Percentiles rank a stretch among this genome's conserved stretches.
Conservation (phyloP, 805 yeast species). For the Millerago galiae region DNA sequence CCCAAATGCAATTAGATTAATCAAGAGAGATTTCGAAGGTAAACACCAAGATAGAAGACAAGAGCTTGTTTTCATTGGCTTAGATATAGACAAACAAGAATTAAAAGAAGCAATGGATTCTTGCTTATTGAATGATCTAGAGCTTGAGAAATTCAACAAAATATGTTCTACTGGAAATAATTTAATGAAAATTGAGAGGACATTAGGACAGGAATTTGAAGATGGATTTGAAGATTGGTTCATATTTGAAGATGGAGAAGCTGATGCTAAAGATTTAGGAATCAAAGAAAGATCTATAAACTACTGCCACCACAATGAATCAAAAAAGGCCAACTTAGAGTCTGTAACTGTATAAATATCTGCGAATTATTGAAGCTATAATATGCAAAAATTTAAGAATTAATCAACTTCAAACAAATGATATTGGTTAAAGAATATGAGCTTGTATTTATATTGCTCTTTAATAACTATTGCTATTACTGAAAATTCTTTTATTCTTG, state of each 20-base stretch:
- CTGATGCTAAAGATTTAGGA: neutral
- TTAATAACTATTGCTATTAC: no score
- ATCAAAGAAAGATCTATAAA: neutral
- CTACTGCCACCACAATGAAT: neutral
- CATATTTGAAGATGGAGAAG: neutral
- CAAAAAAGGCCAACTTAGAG: neutral
- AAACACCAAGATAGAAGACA: neutral
- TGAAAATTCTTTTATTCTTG: no score
- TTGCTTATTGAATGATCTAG: neutral
- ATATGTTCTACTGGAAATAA: neutral
- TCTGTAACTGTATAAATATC: no score
- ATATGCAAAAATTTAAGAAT: no score
- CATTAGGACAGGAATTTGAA: neutral
- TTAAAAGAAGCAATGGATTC: neutral
- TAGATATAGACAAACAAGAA: neutral
- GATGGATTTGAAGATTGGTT: neutral
- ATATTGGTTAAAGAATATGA: no score
- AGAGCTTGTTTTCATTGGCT: neutral
- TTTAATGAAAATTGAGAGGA: neutral
- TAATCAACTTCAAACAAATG: no score
- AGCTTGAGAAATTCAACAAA: neutral
- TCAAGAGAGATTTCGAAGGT: neutral
- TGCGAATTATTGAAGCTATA: no score
- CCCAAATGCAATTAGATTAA: neutral
- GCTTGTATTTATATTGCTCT: no score